Base-by-base conservation (phyloP, 192 early-diverging fungal species). In the Coemansia sp. region DNA sequence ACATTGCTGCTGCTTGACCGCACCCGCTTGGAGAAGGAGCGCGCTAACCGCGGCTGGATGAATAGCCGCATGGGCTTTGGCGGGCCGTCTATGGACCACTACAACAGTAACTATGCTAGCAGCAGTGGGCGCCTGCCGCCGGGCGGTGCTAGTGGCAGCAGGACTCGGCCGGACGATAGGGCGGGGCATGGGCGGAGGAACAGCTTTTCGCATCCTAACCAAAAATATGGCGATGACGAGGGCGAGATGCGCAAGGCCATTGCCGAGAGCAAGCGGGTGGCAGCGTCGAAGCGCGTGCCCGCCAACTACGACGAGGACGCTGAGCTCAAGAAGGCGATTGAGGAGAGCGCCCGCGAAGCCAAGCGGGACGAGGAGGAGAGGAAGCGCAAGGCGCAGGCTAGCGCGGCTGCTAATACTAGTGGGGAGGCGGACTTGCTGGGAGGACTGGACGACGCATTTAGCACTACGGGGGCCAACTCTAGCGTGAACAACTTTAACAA, bases 1-100 rank as follows among this genome's bases (percentile, higher is more conserved):
- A 92, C 93, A 3, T 72, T 84, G 9, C 77, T 97, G 31, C 72
- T 98, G 33, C 75, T 85, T 3, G 94, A 98, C 63, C 94, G 94
- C 1, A 65, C 86, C 6, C 81, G 88, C 16, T 77, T 98, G 33
- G 86, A 86, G 45, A 89, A 92, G 67, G 90, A 88, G 66, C 89
- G 96, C 46, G 81, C 77, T 34, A 86, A 84, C 36, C 82, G 91
- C 38, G 70, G 79, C 50, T 82, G 88, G 59, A 86, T 89, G 86
- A 81, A 83, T 35, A 79, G 85, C 51, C 82, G 89, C n/a, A 85
- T 89, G 84, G 75, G 82, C 9, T 69, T 60, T 60, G 59, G 69
- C 59, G 60, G 42, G 60, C 40, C 67, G 28, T 21, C 56, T 18
- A 31, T 63, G 48, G 58, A 65, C 11, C 33, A 58, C 20, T 67